Base-by-base conservation (phyloP, 345 rosid genomes). In the Ailanthus altissimus region DNA sequence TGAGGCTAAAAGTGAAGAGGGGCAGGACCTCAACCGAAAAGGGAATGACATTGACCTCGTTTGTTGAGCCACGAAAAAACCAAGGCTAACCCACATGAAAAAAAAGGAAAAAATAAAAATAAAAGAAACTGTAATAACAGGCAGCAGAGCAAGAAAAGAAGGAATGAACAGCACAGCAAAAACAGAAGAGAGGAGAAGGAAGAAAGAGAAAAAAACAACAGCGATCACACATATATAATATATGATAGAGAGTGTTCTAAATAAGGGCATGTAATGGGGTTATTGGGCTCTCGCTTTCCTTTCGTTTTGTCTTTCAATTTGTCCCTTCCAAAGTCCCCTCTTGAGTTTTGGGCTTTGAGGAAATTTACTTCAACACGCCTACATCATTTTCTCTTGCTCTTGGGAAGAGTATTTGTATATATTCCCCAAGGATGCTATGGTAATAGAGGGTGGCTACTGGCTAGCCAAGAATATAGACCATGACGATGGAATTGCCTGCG, bases 11-110 rank as follows among this genome's bases (percentile, higher is more conserved):
- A 61, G 6, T 56, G 66, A 9, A 18, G 23, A 71, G 45, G 59
- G 68, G 63, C 70, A 78, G 82, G 83, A 80, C 77, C 85, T 68
- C 75, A 65, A 72, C 75, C 68, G 84, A 83, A 83, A 79, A 51
- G 80, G 85, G 80, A 18, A 75, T 79, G 81, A 77, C 85, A 80
- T 77, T 59, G 66, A 75, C 85, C 87, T 85, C 87, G 85, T 78
- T 78, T 47, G 63, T 56, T 46, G 85, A 77, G 88, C 87, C 81
- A 63, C 72, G 67, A 81, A 28, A 80, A 47, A 76, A 45, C 70
- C 70, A 58, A 67, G 18, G 28, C 2, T 25, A 16, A 51, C 11
- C 21, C 73, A 15, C 32, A 70, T 53, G 67, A 21, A 53, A 56
- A 36, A 11, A 51, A 63, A 57, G 21, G 18, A 28, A 23, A 13